These are phyloP conservation scores for Ceratocystis papillata DNA, from an alignment of 2,329 filamentous ascomycete species.

Conservation along the genomic window DNA sequence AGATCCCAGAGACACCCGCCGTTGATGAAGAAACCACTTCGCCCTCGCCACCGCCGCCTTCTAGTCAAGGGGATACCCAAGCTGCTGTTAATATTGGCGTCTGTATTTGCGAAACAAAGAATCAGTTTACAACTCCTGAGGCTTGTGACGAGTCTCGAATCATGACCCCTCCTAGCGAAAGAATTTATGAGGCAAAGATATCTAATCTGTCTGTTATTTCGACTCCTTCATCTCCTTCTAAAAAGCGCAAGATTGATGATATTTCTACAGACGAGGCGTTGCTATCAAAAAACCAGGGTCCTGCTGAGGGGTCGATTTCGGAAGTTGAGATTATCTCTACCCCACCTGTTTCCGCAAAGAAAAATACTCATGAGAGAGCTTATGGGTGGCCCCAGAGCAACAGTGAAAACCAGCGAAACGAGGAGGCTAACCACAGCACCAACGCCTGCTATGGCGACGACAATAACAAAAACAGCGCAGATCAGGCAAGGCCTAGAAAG, in stretches of 20 bases:
- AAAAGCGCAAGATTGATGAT: constrained; percentile 23
- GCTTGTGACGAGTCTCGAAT: neutral
- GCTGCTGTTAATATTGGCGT: too few relatives aligned
- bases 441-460: neutral
- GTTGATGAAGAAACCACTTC: neutral
- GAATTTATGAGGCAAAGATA: neutral
- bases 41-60: neutral
- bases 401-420: too few relatives aligned
- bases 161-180: neutral
- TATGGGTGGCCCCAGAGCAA: too few relatives aligned
- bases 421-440: too few relatives aligned
- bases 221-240: neutral
- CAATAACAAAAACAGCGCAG: neutral
- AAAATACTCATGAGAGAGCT: neutral
- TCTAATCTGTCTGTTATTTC: neutral
- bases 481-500: constrained; percentile 27
- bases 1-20: neutral
- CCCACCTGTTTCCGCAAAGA: neutral
- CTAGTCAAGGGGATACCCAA: neutral
- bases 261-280: constrained; percentile 19
- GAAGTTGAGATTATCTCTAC: neutral
- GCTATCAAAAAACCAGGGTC: neutral
- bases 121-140: neutral
- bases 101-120: constrained; percentile 3
- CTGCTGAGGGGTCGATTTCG: neutral